Evolutionary conservation across 768 basidiomycete species (phyloP), one percentile per base, ranked within the genome.

Genomic region (Mycena maculata): DNA sequence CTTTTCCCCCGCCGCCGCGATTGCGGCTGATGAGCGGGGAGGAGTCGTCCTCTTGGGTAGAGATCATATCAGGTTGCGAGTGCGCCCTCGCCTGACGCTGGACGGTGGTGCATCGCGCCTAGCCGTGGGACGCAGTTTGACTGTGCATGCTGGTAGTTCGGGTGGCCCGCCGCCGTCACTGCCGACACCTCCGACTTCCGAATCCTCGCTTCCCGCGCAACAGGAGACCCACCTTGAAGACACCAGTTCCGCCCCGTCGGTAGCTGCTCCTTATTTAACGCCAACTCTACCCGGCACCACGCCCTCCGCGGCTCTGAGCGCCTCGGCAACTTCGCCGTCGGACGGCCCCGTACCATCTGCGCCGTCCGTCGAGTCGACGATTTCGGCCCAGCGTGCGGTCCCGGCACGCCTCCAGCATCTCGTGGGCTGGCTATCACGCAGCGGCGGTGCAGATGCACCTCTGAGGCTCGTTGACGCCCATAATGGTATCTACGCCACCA

Each of bases 1-100:
- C 33, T 70, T 70, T 54, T 70, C 60, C 33, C 60, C 69, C 22
- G 56, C 59, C 28, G 59, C 69, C 27, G 48, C 59, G 30, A 44
- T 45, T 25, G 23, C 41, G 36, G 68, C 47, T 16, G 59, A 47
- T 22, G 58, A 47, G 4, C 22, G 33, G 15, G 63, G 63, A 8
- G 58, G 36, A 4, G 45, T 59, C 18, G 33, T 2, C 22, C 45
- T 59, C 33, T 23, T 59, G 45, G 58, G 58, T 5, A 25, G 58
- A 28, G 47, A 59, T 9, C 33, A 49, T 59, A 8, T 59, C 16
- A 59, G 27, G 18, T 33, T 59, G 45, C 45, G 58, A 9, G 58
- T 59, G 47, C 58, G 58, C 20, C 45, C 58, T 3, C 58, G 58
- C 25, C 16, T 59, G 45, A 59, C 58, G 18, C 22, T 48, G 22